A percentile compares a stretch with the other conserved stretches of the same genome.
Evolutionary conservation across 768 basidiomycete genomes (phyloP).

Genomic region (Tylopilus rubrobrunneus): DNA sequence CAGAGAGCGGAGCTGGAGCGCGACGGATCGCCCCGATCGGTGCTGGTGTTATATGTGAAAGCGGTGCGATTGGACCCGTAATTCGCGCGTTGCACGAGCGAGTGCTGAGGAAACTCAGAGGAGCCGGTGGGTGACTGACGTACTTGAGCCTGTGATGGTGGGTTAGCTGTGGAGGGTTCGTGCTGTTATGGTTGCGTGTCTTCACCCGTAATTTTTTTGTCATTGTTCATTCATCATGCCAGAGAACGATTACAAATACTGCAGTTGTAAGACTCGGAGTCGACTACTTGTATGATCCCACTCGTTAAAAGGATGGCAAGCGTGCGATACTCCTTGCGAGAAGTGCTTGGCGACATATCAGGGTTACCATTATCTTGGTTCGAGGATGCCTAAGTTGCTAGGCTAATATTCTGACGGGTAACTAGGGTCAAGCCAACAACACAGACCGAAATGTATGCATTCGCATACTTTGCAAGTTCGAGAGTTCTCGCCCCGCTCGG

Average conservation of each 20-base stretch:
- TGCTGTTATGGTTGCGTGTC: not conserved
- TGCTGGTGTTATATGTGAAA: constrained; percentile 61
- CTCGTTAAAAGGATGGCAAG: too few species aligned
- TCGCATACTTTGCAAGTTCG: too few species aligned
- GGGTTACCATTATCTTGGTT: too few species aligned
- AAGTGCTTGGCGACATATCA: too few species aligned
- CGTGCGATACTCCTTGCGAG: too few species aligned
- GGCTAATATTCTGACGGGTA: too few species aligned
- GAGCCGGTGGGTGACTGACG: constrained; percentile 11
- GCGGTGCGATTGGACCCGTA: constrained; percentile 42
- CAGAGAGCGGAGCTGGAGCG: constrained; percentile 15
- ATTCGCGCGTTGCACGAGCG: constrained; percentile 48
- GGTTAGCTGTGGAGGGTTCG: not conserved
- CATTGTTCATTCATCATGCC: not conserved
- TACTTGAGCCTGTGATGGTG: not conserved
- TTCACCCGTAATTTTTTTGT: not conserved
- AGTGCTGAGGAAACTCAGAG: constrained; percentile 33
- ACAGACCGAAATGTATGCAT: too few species aligned
- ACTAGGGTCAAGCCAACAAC: too few species aligned
- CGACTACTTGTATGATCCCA: too few species aligned
- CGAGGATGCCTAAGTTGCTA: too few species aligned
- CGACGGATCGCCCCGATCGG: constrained; percentile 52
- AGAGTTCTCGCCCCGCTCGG: too few species aligned
- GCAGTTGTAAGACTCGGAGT: not conserved
- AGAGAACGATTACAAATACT: not conserved